Base-by-base conservation (phyloP, 495 filamentous ascomycete genomes). In the Letharia columbiana region DNA sequence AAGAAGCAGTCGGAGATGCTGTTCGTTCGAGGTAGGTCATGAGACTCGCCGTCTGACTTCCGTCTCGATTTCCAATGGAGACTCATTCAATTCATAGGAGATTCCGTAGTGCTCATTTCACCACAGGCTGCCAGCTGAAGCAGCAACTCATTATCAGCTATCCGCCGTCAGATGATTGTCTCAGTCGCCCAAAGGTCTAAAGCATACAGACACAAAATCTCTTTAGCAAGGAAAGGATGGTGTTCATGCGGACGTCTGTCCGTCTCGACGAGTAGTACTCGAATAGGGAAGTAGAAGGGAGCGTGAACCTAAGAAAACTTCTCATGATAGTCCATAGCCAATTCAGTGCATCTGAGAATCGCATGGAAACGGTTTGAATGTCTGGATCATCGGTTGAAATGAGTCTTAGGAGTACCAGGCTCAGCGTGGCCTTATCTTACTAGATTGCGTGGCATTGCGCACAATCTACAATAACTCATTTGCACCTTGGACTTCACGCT, bases 1-100 rank as follows among this genome's bases (percentile, higher is more conserved):
- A 94, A 91, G 76, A 96, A 95, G 77, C 93, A 96, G 72, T 92
- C 91, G 52, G 95, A 98, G 74, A 99, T 98, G 94, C 79, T 99
- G n/a, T 99, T 99, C 73, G 94, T 98, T 37, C 81, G 94, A 89
- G 94, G 93, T 96, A 75, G 63, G 84, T 78, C 2, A 8, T 42
- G 8, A 31, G 50, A 54, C 15, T 20, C 17, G 39, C 42, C 37
- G 6, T 9, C 35, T 18, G 20, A 57, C 54, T 52, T 39, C 15
- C 39, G 39, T 31, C 12, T 54, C 45, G 41, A 39, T 50, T 49
- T 23, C 12, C 11, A 33, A 13, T 49, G 6, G 33, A 65, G 15
- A 23, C 50, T 58, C 28, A 64, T 40, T 33, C 49, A 17, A 41
- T 41, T 60, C 28, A 52, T 65, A 96, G 93, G 93, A 67, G 93